A percentile compares a stretch with the other conserved stretches of the same genome.
Evolutionary conservation across 768 basidiomycete species (phyloP).

Genomic region (Symmetrospora coprosmae): DNA sequence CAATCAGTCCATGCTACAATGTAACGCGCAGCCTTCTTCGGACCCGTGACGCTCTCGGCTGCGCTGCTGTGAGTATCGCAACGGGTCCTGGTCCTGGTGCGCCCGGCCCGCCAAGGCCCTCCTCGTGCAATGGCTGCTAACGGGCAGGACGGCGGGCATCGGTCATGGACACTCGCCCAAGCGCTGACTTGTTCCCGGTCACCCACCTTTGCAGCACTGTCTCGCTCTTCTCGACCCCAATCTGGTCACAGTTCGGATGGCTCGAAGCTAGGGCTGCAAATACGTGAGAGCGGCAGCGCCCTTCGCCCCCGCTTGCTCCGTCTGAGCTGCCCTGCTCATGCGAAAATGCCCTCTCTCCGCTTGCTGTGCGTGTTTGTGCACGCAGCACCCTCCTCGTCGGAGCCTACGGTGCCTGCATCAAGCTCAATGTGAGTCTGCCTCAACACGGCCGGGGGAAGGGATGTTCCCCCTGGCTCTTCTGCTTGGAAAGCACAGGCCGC

Average conservation of each 20-base stretch:
- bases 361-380: background rate
- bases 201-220: background rate
- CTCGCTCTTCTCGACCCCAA: background rate
- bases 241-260: background rate
- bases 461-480: background rate
- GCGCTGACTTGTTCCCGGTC: background rate
- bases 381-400: conserved; percentile 2
- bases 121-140: no score
- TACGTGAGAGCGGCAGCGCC: no score
- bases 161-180: background rate
- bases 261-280: background rate
- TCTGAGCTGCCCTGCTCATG: no score
- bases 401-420: background rate
- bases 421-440: background rate
- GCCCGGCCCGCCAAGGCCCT: no score
- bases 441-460: background rate
- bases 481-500: no score
- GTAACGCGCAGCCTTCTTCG: conserved; percentile 21
- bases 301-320: no score
- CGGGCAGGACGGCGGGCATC: no score
- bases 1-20: no score
- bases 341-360: no score
- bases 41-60: conserved; percentile 3
- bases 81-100: no score
- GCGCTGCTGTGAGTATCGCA: conserved; percentile 6